A percentile compares a stretch with the other conserved stretches of the same genome.
phyloP scores from a whole-genome alignment of 257 asterid genomes.

The Solanum sejunctum region DNA sequence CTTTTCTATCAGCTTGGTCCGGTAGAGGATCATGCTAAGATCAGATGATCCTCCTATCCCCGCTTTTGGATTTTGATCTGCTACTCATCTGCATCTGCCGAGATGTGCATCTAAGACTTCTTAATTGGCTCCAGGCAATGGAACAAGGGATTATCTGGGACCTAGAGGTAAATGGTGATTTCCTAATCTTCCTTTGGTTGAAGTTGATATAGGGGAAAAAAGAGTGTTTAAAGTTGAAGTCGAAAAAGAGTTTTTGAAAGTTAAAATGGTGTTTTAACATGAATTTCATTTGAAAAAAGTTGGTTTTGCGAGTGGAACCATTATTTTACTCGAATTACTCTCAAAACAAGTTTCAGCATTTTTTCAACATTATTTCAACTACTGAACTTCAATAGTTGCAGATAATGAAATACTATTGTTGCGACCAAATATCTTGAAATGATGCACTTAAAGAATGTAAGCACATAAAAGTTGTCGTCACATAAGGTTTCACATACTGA shows the following conservation, averaged over 20 bases:
- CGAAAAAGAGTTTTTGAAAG: neutral
- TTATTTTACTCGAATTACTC: neutral
- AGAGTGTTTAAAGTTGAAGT: neutral
- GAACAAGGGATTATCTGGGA: neutral
- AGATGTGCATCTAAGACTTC: neutral
- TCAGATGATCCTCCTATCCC: neutral
- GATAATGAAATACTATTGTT: neutral
- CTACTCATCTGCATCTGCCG: neutral
- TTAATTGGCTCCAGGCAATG: neutral
- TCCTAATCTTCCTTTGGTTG: neutral
- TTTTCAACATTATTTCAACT: neutral
- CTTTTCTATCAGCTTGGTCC: neutral
- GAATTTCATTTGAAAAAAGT: neutral
- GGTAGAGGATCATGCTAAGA: neutral
- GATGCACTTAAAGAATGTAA: neutral
- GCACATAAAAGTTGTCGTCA: neutral
- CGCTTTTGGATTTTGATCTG: neutral
- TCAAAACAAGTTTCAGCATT: neutral
- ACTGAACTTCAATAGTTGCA: neutral
- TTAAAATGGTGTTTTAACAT: neutral
- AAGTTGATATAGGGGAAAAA: neutral
- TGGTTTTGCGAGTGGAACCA: neutral
- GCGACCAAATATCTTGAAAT: neutral
- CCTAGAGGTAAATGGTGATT: neutral
- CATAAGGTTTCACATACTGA: constrained; percentile 31